Evolutionary conservation across 2,329 filamentous ascomycete species (phyloP).

Genomic region (Macrophomina phaseolina): DNA sequence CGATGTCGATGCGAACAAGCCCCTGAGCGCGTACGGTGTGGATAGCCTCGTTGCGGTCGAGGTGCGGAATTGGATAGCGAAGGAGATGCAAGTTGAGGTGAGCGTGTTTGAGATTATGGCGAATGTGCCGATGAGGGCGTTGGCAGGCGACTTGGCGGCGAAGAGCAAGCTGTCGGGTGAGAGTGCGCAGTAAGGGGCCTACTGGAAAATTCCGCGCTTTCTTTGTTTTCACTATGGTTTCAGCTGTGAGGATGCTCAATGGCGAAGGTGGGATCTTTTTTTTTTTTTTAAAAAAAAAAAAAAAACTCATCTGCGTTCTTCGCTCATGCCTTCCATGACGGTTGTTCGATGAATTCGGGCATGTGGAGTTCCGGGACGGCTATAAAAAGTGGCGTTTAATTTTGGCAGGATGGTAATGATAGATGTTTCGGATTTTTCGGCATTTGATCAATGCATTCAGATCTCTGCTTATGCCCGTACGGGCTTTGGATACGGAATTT

Average conservation of each 20-base stretch:
- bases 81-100: conserved; percentile 30
- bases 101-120: conserved; percentile 31
- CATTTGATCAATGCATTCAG: too few relatives aligned
- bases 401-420: too few relatives aligned
- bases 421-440: too few relatives aligned
- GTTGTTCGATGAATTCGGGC: too few relatives aligned
- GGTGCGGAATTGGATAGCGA: conserved; percentile 34
- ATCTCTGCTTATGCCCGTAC: too few relatives aligned
- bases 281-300: too few relatives aligned
- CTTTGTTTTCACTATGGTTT: neutral
- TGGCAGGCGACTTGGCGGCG: conserved; percentile 6
- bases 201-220: neutral
- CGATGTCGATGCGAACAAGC: conserved; percentile 16
- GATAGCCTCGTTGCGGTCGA: conserved; percentile 37
- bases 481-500: too few relatives aligned
- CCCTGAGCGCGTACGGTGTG: conserved; percentile 30
- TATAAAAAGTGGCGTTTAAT: too few relatives aligned
- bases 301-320: too few relatives aligned
- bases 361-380: too few relatives aligned
- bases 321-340: too few relatives aligned
- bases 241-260: neutral
- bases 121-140: conserved; percentile 1
- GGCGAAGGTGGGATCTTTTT: too few relatives aligned
- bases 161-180: conserved; percentile 2
- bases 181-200: neutral